Evolutionary conservation across 371 early-diverging fungal species (phyloP).

Genomic region (Mucor lusitanicus): DNA sequence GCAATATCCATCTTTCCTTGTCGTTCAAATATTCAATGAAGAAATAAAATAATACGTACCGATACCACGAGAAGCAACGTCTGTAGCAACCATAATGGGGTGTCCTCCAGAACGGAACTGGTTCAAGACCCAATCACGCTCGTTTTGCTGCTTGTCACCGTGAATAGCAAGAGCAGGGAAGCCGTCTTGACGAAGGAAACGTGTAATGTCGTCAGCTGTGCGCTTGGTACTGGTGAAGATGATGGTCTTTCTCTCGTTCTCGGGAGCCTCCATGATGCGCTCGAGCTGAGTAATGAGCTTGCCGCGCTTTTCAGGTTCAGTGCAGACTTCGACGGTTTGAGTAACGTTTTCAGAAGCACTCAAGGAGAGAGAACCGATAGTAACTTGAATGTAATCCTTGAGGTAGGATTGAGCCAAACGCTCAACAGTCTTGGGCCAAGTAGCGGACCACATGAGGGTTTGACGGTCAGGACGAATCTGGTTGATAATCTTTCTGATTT

Average conservation of each 20-base stretch:
- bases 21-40: not conserved
- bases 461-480: constrained; percentile 99
- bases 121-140: constrained; percentile 97
- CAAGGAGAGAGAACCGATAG: constrained; percentile 95
- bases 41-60: constrained; percentile 60
- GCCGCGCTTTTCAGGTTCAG: constrained; percentile 87
- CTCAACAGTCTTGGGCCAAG: constrained; percentile 99
- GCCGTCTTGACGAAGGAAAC: constrained; percentile 90
- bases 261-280: constrained; percentile 74
- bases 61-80: constrained; percentile 99
- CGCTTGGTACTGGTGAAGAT: constrained; percentile 99
- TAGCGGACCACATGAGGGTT: constrained; percentile 99
- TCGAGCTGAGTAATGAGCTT: constrained; percentile 75
- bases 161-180: constrained; percentile 98
- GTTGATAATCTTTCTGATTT: constrained; percentile 98
- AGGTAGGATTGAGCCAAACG: constrained; percentile 93
- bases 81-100: constrained; percentile 99
- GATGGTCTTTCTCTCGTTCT: constrained; percentile 81
- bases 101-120: constrained; percentile 89
- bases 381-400: constrained; percentile 97
- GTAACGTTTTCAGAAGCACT: constrained; percentile 95
- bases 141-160: constrained; percentile 98
- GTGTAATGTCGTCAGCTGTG: constrained; percentile 96
- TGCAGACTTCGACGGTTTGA: constrained; percentile 90
- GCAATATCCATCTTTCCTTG: constrained; percentile 1